phyloP scores from a whole-genome alignment of 805 yeast species.

The Lachancea meyersii region DNA sequence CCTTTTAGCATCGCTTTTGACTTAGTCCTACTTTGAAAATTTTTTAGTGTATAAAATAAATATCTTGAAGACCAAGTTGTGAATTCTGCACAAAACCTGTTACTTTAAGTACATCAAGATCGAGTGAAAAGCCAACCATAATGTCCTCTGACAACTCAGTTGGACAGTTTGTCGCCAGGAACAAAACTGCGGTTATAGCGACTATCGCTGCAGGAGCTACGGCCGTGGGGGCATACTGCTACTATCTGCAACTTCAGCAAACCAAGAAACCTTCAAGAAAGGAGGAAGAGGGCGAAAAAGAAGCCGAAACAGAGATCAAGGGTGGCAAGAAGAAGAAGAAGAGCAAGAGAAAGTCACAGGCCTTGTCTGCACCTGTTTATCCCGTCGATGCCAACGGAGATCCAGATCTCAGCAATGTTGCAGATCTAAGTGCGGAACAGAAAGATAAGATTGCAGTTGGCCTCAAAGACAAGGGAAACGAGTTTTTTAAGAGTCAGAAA shows the following conservation, averaged over 20 bases:
- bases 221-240: slow-evolving; percentile 56
- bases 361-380: slow-evolving; percentile 32
- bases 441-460: slow-evolving; percentile 62
- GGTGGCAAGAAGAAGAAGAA: slow-evolving; percentile 43
- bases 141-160: slow-evolving; percentile 28
- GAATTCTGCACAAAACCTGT: neutral
- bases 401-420: slow-evolving; percentile 47
- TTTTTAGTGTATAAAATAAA: neutral
- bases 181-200: slow-evolving; percentile 59
- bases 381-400: slow-evolving; percentile 53
- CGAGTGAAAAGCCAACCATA: neutral
- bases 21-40: neutral
- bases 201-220: slow-evolving; percentile 59
- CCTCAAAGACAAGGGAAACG: slow-evolving; percentile 87
- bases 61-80: neutral
- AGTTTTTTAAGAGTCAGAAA: slow-evolving; percentile 61
- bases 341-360: slow-evolving; percentile 28
- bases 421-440: slow-evolving; percentile 42
- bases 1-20: neutral
- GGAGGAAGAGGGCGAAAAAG: slow-evolving; percentile 15
- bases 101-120: neutral
- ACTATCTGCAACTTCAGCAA: slow-evolving; percentile 35
- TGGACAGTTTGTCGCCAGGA: slow-evolving; percentile 33
- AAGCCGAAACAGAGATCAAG: slow-evolving; percentile 18
- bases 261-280: slow-evolving; percentile 5